Conservation (phyloP, 805 yeast genomes). For the Starmerella roubikii region DNA sequence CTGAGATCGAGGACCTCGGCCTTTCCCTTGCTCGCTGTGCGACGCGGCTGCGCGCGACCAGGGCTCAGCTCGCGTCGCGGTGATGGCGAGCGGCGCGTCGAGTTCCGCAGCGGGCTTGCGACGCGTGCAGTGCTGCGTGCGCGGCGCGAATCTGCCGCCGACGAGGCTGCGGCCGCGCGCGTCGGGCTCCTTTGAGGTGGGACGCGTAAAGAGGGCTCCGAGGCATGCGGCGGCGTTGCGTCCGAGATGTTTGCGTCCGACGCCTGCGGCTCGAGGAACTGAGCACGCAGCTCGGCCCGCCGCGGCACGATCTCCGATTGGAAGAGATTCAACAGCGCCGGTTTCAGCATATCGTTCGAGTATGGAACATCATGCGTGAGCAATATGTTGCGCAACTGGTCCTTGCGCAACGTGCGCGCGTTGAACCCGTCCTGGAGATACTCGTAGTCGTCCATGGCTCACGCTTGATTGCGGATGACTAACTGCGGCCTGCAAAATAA, state of each 20-base stretch:
- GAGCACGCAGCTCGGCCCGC: constrained; percentile 31
- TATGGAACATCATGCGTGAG: constrained; percentile 47
- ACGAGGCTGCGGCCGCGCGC: constrained; percentile 1
- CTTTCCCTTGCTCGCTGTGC: neutral
- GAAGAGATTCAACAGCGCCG: constrained; percentile 49
- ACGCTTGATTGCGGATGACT: no score
- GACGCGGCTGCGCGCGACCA: neutral
- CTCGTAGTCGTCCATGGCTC: constrained; percentile 17
- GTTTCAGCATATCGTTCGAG: constrained; percentile 54
- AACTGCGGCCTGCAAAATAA: no score
- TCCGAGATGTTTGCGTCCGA: constrained; percentile 31
- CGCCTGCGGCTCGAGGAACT: constrained; percentile 25
- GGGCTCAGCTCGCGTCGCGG: neutral
- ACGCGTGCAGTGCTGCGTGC: neutral
- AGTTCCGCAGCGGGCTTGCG: neutral
- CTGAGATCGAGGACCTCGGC: no score
- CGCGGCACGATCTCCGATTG: constrained; percentile 39
- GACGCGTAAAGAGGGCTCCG: neutral
- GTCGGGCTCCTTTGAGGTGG: neutral
- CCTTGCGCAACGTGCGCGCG: constrained; percentile 49
- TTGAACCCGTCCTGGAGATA: constrained; percentile 41
- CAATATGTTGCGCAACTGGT: constrained; percentile 56
- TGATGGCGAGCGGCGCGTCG: neutral
- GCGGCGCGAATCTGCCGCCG: neutral
- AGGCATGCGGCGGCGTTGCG: constrained; percentile 21